A percentile compares a stretch with the other conserved stretches of the same genome.
These are phyloP conservation scores for Citrus glauca DNA, from an alignment of 345 rosid species.

Conservation along the genomic window DNA sequence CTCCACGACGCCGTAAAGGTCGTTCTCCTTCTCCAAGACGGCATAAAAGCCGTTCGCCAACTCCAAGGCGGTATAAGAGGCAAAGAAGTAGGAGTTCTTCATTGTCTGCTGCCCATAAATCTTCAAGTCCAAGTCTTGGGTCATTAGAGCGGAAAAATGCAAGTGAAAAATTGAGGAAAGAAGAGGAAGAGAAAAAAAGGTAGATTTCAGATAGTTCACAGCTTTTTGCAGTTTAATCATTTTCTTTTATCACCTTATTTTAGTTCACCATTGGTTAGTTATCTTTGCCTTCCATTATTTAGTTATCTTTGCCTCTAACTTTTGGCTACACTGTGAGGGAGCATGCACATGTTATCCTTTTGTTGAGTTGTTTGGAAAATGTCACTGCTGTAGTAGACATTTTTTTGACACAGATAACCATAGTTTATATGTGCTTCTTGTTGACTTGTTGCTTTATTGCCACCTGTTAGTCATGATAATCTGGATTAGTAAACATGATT, in stretches of 20 bases:
- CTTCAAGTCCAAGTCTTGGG: slow-evolving; percentile 62
- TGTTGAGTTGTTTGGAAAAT: background rate
- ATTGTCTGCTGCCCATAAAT: slow-evolving; percentile 53
- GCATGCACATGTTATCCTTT: background rate
- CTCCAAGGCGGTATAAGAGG: slow-evolving; percentile 70
- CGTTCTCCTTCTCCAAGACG: slow-evolving; percentile 62
- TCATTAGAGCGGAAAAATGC: slow-evolving; percentile 59
- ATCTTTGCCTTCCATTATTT: background rate
- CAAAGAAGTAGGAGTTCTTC: slow-evolving; percentile 82
- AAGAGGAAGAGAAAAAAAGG: slow-evolving; percentile 94
- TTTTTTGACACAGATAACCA: background rate
- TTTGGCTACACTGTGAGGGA: background rate
- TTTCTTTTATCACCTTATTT: slow-evolving; percentile 7
- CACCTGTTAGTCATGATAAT: background rate
- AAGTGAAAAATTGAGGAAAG: slow-evolving; percentile 64
- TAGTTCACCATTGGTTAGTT: background rate
- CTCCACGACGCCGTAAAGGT: slow-evolving; percentile 63
- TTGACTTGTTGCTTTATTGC: background rate
- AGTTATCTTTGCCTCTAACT: background rate
- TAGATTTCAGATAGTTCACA: slow-evolving; percentile 25
- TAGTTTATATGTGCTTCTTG: background rate
- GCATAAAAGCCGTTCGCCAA: slow-evolving; percentile 68
- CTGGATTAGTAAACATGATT: background rate
- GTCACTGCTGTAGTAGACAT: background rate
- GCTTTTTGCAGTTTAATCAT: background rate